Base-by-base conservation (phyloP, 1,139 yeast genomes). In the Geotrichum cucujoidarum region DNA sequence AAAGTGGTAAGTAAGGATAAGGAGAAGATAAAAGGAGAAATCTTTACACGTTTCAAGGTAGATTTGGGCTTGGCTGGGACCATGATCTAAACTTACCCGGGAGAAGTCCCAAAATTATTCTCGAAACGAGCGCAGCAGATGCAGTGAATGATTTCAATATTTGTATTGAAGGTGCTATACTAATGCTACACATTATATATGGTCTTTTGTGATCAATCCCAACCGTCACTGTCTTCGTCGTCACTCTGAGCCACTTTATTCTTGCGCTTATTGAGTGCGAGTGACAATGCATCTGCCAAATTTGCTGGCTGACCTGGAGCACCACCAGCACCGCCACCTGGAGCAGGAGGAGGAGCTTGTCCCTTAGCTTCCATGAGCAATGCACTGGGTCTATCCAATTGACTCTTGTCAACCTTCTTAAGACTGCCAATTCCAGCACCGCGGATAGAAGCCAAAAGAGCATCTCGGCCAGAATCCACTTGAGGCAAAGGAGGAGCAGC, bases 251-350 rank as follows among this genome's bases (percentile, higher is more conserved):
- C 78, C 8, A 90, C 95, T 63, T 87, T 88, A 30, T 77, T 80
- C 69, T 90, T 90, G 60, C 97, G 76, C 53, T 80, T 78, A 58
- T 75, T 84, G 57, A 90, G 73, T 1, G 97, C 97, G 24, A 84
- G 86, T 3, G 95, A 90, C 48, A 90, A 71, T 0, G 95, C 95
- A 65, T 86, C 95, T 0, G 95, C 95, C 47, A 89, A 70, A 40
- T 78, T 75, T 1, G 77, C 81, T 2, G 81, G 81, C 2, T 73
- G 71, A 4, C 75, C 74, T 2, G 71, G 59, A 1, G 70, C 54
- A 2, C 66, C 56, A 5, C 57, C 53, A 20, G 60, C 41, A 2
- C 67, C 56, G 3, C 58, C 53, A 21, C 60, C 40, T 3, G 57
- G 47, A 0, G 59, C 36, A 24, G 55, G 47, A 14, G 50, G 45